Conservation (phyloP, 2,329 filamentous ascomycete genomes). For the Chaetomium sp. region DNA sequence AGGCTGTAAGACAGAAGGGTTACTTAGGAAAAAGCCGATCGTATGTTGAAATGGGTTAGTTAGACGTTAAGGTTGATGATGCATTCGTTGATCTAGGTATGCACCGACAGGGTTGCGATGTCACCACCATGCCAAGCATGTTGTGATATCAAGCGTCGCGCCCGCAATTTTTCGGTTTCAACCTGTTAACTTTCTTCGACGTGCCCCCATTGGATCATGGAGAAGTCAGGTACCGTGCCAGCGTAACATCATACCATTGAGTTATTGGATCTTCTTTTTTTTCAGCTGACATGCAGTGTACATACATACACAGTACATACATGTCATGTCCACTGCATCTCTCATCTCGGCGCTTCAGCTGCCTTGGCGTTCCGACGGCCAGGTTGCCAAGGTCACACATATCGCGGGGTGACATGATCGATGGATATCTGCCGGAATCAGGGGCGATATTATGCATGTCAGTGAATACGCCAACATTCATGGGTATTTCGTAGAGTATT, state of each 20-base stretch:
- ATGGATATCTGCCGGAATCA: background rate
- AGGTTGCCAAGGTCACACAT: background rate
- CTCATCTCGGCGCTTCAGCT: background rate
- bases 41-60: background rate
- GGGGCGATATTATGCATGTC: background rate
- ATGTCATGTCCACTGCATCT: background rate
- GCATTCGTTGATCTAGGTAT: slow-evolving; percentile 11
- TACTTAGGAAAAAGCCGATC: slow-evolving; percentile 3
- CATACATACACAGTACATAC: background rate
- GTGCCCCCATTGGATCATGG: background rate
- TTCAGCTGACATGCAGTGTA: slow-evolving; percentile 10
- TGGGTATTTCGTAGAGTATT: background rate
- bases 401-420: slow-evolving; percentile 1
- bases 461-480: background rate
- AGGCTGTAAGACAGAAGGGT: background rate
- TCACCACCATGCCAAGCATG: slow-evolving; percentile 24
- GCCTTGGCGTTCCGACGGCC: background rate
- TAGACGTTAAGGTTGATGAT: background rate
- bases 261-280: background rate
- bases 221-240: background rate
- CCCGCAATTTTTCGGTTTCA: background rate
- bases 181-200: background rate
- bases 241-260: background rate
- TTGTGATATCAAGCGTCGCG: slow-evolving; percentile 9
- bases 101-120: slow-evolving; percentile 4